Base-by-base conservation (phyloP, 2,329 filamentous ascomycete species). In the Ampelomyces quisqualis region DNA sequence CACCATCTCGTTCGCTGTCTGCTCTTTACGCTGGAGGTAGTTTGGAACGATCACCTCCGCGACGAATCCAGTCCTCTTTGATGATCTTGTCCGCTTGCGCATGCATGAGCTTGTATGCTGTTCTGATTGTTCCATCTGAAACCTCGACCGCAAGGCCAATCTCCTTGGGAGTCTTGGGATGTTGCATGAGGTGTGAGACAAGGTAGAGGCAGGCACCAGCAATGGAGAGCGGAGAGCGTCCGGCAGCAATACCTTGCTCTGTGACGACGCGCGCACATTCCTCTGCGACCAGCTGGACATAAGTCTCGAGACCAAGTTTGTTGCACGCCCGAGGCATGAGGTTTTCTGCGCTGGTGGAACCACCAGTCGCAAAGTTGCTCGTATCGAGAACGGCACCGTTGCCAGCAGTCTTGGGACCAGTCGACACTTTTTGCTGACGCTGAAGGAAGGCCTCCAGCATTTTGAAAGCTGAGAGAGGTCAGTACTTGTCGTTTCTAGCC, bases 181-280 rank as follows among this genome's bases (percentile, higher is more conserved):
- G 81, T 40, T 85, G 87, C 73, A 95, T 85, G 24, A 97, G 77
- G 61, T 91, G 83, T 20, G 88, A 90, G 3, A 91, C 87, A 82
- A 97, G 93, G 76, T 93, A 98, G 68, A 98, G 96, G 68, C 90
- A 95, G 21, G 93, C 90, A 13, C 90, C 91, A 5, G 94, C 91
- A 47, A 94, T 89, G 1, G 91, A 96, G 34, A 98, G 77, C 14
- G 93, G 93, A 43, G 91, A 97, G 45, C 93, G 88, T 53, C 93
- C 93, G 23, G 91, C 90, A 45, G 97, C 79, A 40, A 89, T 85
- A 44, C 88, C 86, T 47, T 88, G 83, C 34, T 81, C 79, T 17
- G 83, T 84, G 53, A 93, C 88, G 63, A 85, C 82, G 54, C 85
- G 79, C 3, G 90, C 90, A 35, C 96, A 79, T 19, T 84, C 80